These are phyloP conservation scores for Rhizophagus sp. DNA, from an alignment of 192 early-diverging fungal genomes.

Conservation along the genomic window DNA sequence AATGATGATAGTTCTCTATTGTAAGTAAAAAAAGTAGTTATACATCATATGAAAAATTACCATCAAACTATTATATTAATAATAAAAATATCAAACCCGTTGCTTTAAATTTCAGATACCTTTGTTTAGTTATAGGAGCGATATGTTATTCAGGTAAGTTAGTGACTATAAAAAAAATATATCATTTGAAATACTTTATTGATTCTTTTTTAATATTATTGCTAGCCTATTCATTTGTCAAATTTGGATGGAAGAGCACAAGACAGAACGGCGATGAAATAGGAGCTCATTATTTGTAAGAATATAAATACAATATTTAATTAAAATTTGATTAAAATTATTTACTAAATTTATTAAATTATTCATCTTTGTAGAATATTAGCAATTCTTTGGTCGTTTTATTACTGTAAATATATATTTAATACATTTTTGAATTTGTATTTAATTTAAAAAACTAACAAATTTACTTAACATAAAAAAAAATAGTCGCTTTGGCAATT, in stretches of 20 bases:
- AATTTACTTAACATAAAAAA: too few species aligned
- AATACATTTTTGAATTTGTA: neutral
- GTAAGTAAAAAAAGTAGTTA: neutral
- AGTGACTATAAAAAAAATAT: too few species aligned
- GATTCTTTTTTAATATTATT: too few species aligned
- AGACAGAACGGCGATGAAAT: neutral
- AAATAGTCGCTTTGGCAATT: neutral
- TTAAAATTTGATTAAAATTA: too few species aligned
- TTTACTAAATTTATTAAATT: neutral
- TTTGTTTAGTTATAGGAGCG: neutral
- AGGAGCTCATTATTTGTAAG: neutral
- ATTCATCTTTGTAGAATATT: neutral
- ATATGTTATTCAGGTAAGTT: neutral
- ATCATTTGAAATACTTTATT: neutral
- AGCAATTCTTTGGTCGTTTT: neutral
- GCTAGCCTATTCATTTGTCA: neutral
- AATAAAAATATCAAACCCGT: too few species aligned
- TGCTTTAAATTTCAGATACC: neutral
- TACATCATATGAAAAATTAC: too few species aligned
- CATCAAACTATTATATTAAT: too few species aligned
- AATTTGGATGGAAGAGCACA: neutral
- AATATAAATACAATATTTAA: too few species aligned
- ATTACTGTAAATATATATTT: neutral
- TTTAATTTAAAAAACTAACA: neutral
- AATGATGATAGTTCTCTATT: neutral